Evolutionary conservation across 2,329 filamentous ascomycete species (phyloP).

Genomic region (Alternaria dauci): DNA sequence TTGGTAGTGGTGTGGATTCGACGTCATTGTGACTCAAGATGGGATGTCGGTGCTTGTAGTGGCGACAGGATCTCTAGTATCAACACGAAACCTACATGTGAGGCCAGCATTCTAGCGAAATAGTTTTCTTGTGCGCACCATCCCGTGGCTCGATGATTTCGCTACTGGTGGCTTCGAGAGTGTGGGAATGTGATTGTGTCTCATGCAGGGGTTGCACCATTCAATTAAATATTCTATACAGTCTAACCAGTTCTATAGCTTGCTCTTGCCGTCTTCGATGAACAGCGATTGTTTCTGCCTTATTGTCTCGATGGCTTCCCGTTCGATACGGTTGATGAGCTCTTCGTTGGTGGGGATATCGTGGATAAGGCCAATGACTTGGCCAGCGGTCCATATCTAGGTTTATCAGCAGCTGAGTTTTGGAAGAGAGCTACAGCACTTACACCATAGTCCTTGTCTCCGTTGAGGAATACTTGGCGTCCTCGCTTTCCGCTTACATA

Average conservation of each 20-base stretch:
- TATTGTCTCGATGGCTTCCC: constrained; percentile 55
- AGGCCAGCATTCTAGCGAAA: neutral
- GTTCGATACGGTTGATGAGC: constrained; percentile 57
- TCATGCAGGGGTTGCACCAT: neutral
- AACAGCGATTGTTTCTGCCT: constrained; percentile 50
- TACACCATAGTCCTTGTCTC: constrained; percentile 83
- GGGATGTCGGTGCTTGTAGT: constrained; percentile 1
- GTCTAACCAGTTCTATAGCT: constrained; percentile 39
- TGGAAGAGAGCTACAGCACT: constrained; percentile 14
- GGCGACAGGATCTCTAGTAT: neutral
- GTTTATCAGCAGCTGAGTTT: constrained; percentile 13
- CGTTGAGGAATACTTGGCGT: constrained; percentile 88
- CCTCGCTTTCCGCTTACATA: constrained; percentile 91
- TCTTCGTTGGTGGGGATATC: constrained; percentile 60
- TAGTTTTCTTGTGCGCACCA: neutral
- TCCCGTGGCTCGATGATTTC: neutral
- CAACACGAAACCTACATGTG: neutral
- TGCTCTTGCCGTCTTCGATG: constrained; percentile 51
- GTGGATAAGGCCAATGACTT: constrained; percentile 76
- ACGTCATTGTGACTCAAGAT: constrained; percentile 16
- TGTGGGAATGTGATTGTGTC: neutral
- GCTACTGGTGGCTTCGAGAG: neutral
- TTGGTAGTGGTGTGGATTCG: neutral
- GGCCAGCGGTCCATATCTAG: constrained; percentile 96
- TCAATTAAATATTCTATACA: neutral